These are phyloP conservation scores for Botryosphaeria agaves DNA, from an alignment of 2,329 filamentous ascomycete genomes.

Conservation along the genomic window DNA sequence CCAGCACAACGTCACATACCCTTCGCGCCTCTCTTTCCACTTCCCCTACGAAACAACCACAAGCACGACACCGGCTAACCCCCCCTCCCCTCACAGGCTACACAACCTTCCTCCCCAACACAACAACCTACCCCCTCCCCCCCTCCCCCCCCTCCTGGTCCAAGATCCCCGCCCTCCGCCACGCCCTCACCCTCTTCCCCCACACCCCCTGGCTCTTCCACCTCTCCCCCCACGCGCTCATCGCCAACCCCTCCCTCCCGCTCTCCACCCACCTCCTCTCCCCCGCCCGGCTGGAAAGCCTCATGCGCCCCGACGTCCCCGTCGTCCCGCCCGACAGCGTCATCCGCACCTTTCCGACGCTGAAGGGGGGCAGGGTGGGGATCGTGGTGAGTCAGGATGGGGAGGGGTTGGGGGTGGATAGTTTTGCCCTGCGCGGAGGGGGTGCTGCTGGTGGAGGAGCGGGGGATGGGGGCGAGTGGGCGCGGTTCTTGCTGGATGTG, in stretches of 20 bases:
- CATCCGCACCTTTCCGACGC: conserved; percentile 78
- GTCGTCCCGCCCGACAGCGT: conserved; percentile 93
- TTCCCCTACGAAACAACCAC: too few species aligned
- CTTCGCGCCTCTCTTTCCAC: conserved; percentile 1
- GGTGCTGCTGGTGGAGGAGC: too few species aligned
- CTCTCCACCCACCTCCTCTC: conserved; percentile 57
- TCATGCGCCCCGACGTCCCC: conserved; percentile 73
- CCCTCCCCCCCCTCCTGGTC: conserved; percentile 49
- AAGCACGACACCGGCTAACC: neutral
- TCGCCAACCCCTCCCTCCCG: conserved; percentile 63
- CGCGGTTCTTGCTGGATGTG: conserved; percentile 78
- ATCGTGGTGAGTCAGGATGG: conserved; percentile 73
- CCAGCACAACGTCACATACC: too few species aligned
- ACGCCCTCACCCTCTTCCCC: conserved; percentile 69
- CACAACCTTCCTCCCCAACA: conserved; percentile 61
- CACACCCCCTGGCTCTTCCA: conserved; percentile 67
- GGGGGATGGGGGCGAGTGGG: conserved; percentile 88
- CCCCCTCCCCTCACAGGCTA: conserved; percentile 50
- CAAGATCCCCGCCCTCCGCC: conserved; percentile 69
- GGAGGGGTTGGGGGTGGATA: conserved; percentile 58
- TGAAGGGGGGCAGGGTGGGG: conserved; percentile 63
- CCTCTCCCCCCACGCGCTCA: conserved; percentile 67
- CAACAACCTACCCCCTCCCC: conserved; percentile 56
- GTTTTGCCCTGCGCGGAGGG: conserved; percentile 62
- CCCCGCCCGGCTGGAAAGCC: conserved; percentile 45